These are phyloP conservation scores for Amniculicola lignicola DNA, from an alignment of 495 filamentous ascomycete genomes.

Conservation along the genomic window DNA sequence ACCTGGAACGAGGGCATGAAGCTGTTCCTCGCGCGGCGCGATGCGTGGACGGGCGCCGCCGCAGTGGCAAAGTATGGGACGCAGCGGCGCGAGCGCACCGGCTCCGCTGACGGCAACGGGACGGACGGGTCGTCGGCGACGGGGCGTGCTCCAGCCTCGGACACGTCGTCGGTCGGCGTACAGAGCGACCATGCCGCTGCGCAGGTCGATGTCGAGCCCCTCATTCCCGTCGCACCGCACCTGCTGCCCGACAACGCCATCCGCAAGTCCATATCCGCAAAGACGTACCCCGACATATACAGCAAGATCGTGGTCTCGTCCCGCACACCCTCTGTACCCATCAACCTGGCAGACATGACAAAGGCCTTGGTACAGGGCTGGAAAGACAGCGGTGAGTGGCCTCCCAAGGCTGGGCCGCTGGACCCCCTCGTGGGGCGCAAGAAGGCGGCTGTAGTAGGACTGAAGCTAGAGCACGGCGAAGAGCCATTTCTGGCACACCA, in stretches of 20 bases:
- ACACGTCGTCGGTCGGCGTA: background rate
- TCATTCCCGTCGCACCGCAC: constrained; percentile 51
- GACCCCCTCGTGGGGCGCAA: constrained; percentile 36
- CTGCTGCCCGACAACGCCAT: constrained; percentile 67
- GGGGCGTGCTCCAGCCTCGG: background rate
- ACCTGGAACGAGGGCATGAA: constrained; percentile 77
- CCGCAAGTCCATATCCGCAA: constrained; percentile 66
- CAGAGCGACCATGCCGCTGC: background rate
- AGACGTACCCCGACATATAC: constrained; percentile 79
- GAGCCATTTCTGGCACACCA: constrained; percentile 25
- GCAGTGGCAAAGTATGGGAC: constrained; percentile 20
- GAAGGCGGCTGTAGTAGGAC: constrained; percentile 5
- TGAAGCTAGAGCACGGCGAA: constrained; percentile 16
- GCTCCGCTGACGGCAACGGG: background rate
- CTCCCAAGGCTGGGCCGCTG: constrained; percentile 55
- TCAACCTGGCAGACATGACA: constrained; percentile 79
- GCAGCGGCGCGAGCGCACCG: background rate
- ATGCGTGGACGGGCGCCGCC: constrained; percentile 82
- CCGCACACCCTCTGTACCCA: constrained; percentile 75
- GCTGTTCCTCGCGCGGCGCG: constrained; percentile 68
- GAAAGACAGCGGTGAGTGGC: constrained; percentile 94
- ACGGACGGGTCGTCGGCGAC: background rate
- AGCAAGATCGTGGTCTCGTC: constrained; percentile 76
- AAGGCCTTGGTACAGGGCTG: constrained; percentile 84
- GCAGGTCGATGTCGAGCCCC: constrained; percentile 9